Evolutionary conservation across 139 green algal species (phyloP).

Genomic region (Tetradesmus lagerheimii): DNA sequence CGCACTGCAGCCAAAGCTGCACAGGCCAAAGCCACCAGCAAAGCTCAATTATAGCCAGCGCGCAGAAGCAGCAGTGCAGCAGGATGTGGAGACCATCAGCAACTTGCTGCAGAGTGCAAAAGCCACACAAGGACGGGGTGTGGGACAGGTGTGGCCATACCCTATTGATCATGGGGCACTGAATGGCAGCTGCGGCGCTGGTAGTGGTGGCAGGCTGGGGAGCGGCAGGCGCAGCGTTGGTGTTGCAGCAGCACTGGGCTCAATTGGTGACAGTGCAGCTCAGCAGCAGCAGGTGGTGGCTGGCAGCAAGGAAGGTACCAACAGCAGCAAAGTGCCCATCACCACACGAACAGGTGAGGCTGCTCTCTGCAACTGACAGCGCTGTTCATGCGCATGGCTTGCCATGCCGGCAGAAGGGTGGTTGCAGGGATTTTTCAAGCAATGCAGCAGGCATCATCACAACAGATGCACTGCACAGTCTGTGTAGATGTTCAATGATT

Average conservation of each 20-base stretch:
- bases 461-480: neutral
- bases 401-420: neutral
- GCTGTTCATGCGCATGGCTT: neutral
- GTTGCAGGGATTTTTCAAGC: neutral
- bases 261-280: neutral
- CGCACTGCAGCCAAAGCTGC: slow-evolving; percentile 53
- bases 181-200: neutral
- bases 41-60: slow-evolving; percentile 68
- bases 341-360: neutral
- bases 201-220: neutral
- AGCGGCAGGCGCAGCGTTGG: neutral
- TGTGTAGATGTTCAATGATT: neutral
- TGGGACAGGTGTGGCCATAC: slow-evolving; percentile 74
- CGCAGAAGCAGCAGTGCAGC: slow-evolving; percentile 61
- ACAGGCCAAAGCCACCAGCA: neutral
- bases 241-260: neutral
- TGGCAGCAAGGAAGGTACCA: neutral
- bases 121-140: slow-evolving; percentile 54
- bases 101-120: slow-evolving; percentile 71
- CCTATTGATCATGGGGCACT: slow-evolving; percentile 34
- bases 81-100: slow-evolving; percentile 70
- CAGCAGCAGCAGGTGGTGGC: neutral
- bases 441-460: neutral
- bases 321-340: neutral
- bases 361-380: neutral